Conservation (phyloP, 345 rosid species). For the Capsella bursapastoris region DNA sequence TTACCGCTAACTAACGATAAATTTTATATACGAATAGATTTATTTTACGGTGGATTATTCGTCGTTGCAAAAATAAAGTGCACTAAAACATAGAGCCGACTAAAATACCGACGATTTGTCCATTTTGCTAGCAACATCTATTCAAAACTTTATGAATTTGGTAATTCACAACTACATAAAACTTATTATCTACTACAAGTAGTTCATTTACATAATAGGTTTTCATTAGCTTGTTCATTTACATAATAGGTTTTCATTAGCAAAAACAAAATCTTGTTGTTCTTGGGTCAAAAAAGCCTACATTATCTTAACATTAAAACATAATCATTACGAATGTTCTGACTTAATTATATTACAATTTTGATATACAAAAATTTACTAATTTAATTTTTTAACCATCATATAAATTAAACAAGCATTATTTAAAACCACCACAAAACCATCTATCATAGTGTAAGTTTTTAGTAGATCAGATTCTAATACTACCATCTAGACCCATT, state of each 20-base stretch:
- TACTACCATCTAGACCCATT: constrained; percentile 3
- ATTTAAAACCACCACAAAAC: not conserved
- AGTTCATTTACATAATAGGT: not conserved
- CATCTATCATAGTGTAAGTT: not conserved
- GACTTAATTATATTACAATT: not conserved
- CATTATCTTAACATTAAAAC: not conserved
- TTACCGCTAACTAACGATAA: too few relatives aligned
- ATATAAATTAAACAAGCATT: too few relatives aligned
- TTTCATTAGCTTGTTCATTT: not conserved
- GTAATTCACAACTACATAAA: not conserved
- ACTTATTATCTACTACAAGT: not conserved
- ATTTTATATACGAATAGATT: too few relatives aligned
- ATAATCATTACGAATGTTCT: not conserved
- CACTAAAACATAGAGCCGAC: too few relatives aligned
- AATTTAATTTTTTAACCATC: too few relatives aligned
- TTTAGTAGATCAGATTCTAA: not conserved
- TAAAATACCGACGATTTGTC: too few relatives aligned
- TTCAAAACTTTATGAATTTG: not conserved
- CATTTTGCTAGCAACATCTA: too few relatives aligned
- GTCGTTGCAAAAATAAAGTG: too few relatives aligned
- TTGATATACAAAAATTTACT: too few relatives aligned
- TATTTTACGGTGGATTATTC: too few relatives aligned
- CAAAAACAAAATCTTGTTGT: not conserved
- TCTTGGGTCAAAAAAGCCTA: not conserved
- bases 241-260: not conserved